A percentile compares a stretch with the other conserved stretches of the same genome.
Conservation (phyloP, 768 basidiomycete genomes). For the Nevesoporus exiguus region DNA sequence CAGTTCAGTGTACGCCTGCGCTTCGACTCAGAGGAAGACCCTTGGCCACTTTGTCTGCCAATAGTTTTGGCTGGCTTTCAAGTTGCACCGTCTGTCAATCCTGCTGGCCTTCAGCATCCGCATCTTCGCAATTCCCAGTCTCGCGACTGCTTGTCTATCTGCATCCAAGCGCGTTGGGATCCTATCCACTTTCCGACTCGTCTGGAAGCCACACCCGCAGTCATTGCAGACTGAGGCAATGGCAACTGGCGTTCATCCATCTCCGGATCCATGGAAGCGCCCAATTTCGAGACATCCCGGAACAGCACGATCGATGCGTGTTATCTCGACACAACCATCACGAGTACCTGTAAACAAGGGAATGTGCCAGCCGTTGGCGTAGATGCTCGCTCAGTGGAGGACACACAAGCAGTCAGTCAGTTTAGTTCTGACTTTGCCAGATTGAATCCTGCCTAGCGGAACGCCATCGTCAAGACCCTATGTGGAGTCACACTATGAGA, state of each 20-base stretch:
- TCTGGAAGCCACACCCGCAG: slow-evolving; percentile 37
- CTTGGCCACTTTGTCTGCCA: neutral
- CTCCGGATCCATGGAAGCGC: slow-evolving; percentile 38
- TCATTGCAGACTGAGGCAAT: slow-evolving; percentile 27
- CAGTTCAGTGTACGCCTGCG: neutral
- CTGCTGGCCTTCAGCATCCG: slow-evolving; percentile 17
- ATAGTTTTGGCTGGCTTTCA: slow-evolving; percentile 12
- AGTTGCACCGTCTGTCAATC: slow-evolving; percentile 16
- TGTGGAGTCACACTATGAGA: slow-evolving; percentile 20
- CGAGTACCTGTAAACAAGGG: slow-evolving; percentile 21
- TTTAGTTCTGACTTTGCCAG: slow-evolving; percentile 38
- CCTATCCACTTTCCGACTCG: slow-evolving; percentile 15
- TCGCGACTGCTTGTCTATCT: slow-evolving; percentile 17
- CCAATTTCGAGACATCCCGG: slow-evolving; percentile 33
- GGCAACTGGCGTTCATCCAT: slow-evolving; percentile 41
- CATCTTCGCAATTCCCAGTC: slow-evolving; percentile 14
- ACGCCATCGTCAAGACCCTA: slow-evolving; percentile 33
- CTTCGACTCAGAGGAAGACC: neutral
- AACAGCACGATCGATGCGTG: slow-evolving; percentile 44
- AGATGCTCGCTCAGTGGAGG: slow-evolving; percentile 20
- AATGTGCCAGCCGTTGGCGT: slow-evolving; percentile 26
- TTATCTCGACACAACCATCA: slow-evolving; percentile 32
- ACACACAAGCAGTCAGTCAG: slow-evolving; percentile 33
- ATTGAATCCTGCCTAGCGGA: slow-evolving; percentile 49
- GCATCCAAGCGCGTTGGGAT: slow-evolving; percentile 17